Percentiles rank a stretch among this genome's conserved stretches.
Conservation (phyloP, 2,329 filamentous ascomycete species). For the Lasiodiplodia gonubiensis region DNA sequence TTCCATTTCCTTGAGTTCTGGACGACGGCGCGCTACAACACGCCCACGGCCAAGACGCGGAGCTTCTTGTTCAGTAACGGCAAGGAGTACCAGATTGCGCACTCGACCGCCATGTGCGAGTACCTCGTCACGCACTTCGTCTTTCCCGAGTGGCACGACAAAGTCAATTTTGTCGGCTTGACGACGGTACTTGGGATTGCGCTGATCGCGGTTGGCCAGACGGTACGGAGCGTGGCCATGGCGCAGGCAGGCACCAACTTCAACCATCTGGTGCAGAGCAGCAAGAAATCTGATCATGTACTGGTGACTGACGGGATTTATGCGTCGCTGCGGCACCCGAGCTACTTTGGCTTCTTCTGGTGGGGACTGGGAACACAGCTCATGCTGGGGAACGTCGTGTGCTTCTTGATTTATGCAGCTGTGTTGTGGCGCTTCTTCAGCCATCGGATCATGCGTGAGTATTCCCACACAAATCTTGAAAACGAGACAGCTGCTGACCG, state of each 20-base stretch:
- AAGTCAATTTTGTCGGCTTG: conserved; percentile 50
- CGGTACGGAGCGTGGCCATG: conserved; percentile 83
- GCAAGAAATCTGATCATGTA: conserved; percentile 71
- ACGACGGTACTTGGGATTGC: conserved; percentile 61
- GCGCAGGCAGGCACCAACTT: conserved; percentile 86
- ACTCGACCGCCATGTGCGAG: conserved; percentile 75
- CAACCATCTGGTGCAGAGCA: conserved; percentile 79
- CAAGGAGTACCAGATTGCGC: conserved; percentile 80
- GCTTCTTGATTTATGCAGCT: conserved; percentile 72
- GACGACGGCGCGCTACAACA: conserved; percentile 85
- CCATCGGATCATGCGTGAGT: conserved; percentile 68
- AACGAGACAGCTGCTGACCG: neutral
- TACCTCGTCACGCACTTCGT: conserved; percentile 66
- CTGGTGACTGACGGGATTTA: conserved; percentile 89
- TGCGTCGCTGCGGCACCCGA: conserved; percentile 76
- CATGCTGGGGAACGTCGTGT: conserved; percentile 82
- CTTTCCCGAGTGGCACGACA: conserved; percentile 56
- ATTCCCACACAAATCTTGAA: neutral
- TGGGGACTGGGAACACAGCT: conserved; percentile 96
- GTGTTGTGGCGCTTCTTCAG: conserved; percentile 89
- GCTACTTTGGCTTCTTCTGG: conserved; percentile 98
- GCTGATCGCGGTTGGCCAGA: conserved; percentile 73
- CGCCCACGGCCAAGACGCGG: conserved; percentile 69
- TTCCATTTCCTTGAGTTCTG: conserved; percentile 99
- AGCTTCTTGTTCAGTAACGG: conserved; percentile 91